A percentile compares a stretch with the other conserved stretches of the same genome.
These are phyloP conservation scores for Pichia cactophila DNA, from an alignment of 1,139 yeast species.

Conservation along the genomic window DNA sequence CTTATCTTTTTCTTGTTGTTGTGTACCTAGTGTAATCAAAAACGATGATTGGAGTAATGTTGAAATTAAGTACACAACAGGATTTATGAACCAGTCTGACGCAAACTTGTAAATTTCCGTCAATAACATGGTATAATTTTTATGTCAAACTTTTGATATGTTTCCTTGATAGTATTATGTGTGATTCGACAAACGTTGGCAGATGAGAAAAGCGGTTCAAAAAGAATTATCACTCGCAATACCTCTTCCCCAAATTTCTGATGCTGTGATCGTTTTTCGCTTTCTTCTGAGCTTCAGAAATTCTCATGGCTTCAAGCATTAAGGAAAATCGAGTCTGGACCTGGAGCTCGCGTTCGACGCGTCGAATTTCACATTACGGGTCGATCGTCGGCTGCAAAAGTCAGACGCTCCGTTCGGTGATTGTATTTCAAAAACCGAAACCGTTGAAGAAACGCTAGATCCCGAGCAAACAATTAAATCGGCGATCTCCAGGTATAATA, in stretches of 20 bases:
- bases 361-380: too few species aligned
- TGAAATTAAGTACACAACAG: not conserved
- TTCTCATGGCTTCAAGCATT: too few species aligned
- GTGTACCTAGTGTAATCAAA: not conserved
- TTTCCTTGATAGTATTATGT: not conserved
- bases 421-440: too few species aligned
- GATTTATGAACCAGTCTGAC: not conserved
- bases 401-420: too few species aligned
- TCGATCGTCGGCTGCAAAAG: too few species aligned
- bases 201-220: not conserved
- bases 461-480: too few species aligned
- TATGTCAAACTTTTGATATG: not conserved
- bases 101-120: not conserved
- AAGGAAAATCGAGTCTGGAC: too few species aligned
- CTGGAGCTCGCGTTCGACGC: too few species aligned
- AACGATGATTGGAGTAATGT: not conserved
- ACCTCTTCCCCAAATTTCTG: not conserved
- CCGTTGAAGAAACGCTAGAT: too few species aligned
- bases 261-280: not conserved
- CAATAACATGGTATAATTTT: not conserved
- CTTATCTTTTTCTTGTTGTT: not conserved
- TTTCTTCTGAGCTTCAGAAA: too few species aligned
- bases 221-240: not conserved
- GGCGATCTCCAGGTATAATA: too few species aligned
- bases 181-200: not conserved